Evolutionary conservation across 164 flowering plant genomes (phyloP), one percentile per base, ranked within the genome.

Genomic region (Annona cherimola): DNA sequence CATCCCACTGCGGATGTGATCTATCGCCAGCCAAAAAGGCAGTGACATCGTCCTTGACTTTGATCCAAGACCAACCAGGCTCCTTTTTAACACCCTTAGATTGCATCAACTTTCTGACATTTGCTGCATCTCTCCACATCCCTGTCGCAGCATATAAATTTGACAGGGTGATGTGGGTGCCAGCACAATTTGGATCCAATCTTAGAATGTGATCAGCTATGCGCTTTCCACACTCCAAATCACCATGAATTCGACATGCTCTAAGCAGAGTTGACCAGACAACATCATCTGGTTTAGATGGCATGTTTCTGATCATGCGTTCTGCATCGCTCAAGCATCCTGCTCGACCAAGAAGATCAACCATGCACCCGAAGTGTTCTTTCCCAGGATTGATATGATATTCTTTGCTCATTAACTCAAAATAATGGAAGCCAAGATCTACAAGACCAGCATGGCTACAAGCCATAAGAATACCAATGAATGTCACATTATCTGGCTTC

Each of bases 321-420:
- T 89, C 94, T 63, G 96, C 98, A 45, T 92, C 96, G 12, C 46
- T 80, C 61, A 94, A 79, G 66, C 86, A 75, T 63, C 96, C 98
- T 72, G 90, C 88, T 74, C 96, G 81, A 65, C 92, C 88, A 14
- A 94, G 85, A 60, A 94, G 97, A 81, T 94, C 96, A 71, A 92
- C 76, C 90, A 92, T 86, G 82, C 97, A 92, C 9, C 97, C 98
- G 81, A 88, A 94, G 75, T 94, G 98, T 74, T 94, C 92, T 79
- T 85, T 94, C 46, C 89, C 82, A 39, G 94, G 94, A 69, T 66
- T 74, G 41, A 90, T 84, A 20, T 66, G 66, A 74, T 87, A 85
- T 12, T 79, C 69, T 18, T 69, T 78, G 26, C 72, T 79, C 90
- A 94, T 90, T 19, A 73, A 77, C 45, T 82, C 80, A 73, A 92